These are phyloP conservation scores for Globomyces sp. DNA, from an alignment of 371 early-diverging fungal genomes.

Conservation along the genomic window DNA sequence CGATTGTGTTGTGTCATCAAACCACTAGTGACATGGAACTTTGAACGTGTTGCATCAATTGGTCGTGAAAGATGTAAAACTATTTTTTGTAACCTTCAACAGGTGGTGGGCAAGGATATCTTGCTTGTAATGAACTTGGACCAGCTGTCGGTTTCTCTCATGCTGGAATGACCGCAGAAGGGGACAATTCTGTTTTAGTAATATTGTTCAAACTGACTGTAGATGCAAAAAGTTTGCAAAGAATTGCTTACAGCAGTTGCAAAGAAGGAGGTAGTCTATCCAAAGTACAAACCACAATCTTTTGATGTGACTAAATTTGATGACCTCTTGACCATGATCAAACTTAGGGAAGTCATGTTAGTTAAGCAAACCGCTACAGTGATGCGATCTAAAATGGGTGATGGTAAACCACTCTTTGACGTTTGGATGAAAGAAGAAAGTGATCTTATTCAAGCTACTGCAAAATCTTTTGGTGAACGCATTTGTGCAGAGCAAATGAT, in stretches of 20 bases:
- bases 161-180: conserved; percentile 73
- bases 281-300: conserved; percentile 34
- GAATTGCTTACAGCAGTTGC: conserved; percentile 60
- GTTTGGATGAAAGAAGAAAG: conserved; percentile 72
- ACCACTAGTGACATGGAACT: conserved; percentile 69
- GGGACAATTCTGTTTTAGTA: conserved; percentile 60
- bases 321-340: conserved; percentile 49
- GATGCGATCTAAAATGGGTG: conserved; percentile 49
- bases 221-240: conserved; percentile 73
- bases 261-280: conserved; percentile 43
- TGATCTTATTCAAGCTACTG: conserved; percentile 61
- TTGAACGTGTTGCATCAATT: conserved; percentile 60
- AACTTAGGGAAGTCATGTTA: conserved; percentile 47
- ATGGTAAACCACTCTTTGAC: conserved; percentile 55
- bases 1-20: conserved; percentile 74
- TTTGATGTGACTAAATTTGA: conserved; percentile 48
- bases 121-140: conserved; percentile 57
- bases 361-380: conserved; percentile 49
- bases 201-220: too few relatives aligned
- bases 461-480: conserved; percentile 64
- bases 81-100: too few relatives aligned
- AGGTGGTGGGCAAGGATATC: conserved; percentile 68
- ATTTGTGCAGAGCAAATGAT: conserved; percentile 56
- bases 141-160: conserved; percentile 44
- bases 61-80: conserved; percentile 60